These are phyloP conservation scores for Taphrina flavorubra DNA, from an alignment of 1,139 yeast species.

Conservation along the genomic window DNA sequence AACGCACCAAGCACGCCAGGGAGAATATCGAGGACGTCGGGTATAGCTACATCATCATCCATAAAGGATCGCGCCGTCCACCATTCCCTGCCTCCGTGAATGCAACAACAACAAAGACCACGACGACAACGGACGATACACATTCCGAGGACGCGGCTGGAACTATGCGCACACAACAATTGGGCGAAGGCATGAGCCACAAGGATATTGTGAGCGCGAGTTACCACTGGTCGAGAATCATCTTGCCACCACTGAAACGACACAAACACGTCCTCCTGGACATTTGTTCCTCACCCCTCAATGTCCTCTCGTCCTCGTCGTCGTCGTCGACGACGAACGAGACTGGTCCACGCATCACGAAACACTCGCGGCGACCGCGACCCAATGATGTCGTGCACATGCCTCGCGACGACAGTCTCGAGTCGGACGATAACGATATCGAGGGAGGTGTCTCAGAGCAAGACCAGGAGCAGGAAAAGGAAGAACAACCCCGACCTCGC, in stretches of 20 bases:
- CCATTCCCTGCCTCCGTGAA: neutral
- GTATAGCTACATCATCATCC: constrained; percentile 75
- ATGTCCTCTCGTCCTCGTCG: constrained; percentile 51
- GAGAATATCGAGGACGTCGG: constrained; percentile 71
- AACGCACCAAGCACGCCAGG: constrained; percentile 38
- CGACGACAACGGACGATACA: constrained; percentile 46
- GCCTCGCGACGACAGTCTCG: neutral
- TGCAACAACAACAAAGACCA: constrained; percentile 22
- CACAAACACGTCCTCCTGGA: constrained; percentile 83
- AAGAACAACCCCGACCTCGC: neutral
- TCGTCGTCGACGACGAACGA: neutral
- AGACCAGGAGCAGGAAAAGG: neutral
- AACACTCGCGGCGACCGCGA: neutral
- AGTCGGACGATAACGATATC: neutral
- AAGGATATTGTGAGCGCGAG: constrained; percentile 50
- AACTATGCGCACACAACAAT: neutral
- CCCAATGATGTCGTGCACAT: neutral
- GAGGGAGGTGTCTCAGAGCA: neutral
- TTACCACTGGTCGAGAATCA: constrained; percentile 72
- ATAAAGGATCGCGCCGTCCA: constrained; percentile 56
- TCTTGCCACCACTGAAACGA: constrained; percentile 73
- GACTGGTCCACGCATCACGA: constrained; percentile 1
- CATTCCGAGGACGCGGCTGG: too few species aligned
- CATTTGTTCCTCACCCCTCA: constrained; percentile 79
- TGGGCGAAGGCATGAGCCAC: constrained; percentile 40